Evolutionary conservation across 768 basidiomycete genomes (phyloP).

Genomic region (Hericium coralloides): DNA sequence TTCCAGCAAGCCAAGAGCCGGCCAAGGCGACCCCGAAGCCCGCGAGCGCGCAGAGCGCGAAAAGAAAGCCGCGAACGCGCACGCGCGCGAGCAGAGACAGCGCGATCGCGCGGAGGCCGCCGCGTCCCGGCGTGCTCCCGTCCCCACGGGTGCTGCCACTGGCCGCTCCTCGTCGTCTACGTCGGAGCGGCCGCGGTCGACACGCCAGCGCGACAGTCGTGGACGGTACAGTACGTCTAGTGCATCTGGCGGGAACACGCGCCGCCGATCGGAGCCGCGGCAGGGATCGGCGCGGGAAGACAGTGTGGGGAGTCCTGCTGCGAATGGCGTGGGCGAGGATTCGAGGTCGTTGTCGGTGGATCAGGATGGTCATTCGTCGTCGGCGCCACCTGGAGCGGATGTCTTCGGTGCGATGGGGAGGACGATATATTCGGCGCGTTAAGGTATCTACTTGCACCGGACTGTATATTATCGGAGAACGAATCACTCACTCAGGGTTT

Average conservation of each 20-base stretch:
- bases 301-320: not conserved
- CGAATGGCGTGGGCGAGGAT: not conserved
- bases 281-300: not conserved
- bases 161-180: not conserved
- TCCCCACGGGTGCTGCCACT: not conserved
- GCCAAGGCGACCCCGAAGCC: not conserved
- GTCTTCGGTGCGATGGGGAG: slow-evolving; percentile 14
- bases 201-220: not conserved
- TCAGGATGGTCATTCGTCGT: not conserved
- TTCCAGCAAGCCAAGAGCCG: not conserved
- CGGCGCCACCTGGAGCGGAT: not conserved
- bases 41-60: not conserved
- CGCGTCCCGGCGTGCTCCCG: not conserved
- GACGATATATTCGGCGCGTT: slow-evolving; percentile 15
- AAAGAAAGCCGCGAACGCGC: not conserved
- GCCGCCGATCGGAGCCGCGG: slow-evolving; percentile 9
- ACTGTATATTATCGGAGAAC: no score
- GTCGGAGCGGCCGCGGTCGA: not conserved
- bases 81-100: not conserved
- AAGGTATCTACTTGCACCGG: not conserved
- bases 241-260: slow-evolving; percentile 4
- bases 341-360: not conserved
- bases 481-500: no score
- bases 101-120: not conserved
- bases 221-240: not conserved